phyloP scores from a whole-genome alignment of 2,329 filamentous ascomycete species.

The Pestalotiopsis fici region DNA sequence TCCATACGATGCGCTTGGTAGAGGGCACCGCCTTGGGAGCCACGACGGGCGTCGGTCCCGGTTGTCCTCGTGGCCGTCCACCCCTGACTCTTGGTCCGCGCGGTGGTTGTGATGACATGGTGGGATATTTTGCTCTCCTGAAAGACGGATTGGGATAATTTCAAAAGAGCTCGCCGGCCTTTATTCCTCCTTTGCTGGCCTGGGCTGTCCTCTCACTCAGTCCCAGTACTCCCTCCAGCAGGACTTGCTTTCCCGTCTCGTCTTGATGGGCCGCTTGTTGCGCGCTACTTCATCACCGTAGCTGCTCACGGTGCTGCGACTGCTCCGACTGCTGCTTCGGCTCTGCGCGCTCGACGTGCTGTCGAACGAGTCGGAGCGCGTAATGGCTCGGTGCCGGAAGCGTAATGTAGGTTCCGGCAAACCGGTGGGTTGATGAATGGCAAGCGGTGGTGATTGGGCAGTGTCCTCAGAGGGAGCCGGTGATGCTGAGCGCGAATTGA shows the following conservation, averaged over 20 bases:
- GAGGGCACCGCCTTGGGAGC: constrained; percentile 11
- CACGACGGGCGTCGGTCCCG: not conserved
- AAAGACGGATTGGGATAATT: no score
- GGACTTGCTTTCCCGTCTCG: constrained; percentile 15
- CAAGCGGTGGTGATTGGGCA: not conserved
- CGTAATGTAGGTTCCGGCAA: not conserved
- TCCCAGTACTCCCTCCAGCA: constrained; percentile 23
- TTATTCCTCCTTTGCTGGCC: no score
- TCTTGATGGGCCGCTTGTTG: not conserved
- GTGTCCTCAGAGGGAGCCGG: not conserved
- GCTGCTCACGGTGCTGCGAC: not conserved
- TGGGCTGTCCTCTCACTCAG: constrained; percentile 7
- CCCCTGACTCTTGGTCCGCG: constrained; percentile 6
- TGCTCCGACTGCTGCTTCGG: constrained; percentile 5
- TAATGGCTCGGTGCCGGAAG: constrained; percentile 2
- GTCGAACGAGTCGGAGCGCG: constrained; percentile 14
- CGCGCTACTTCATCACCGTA: constrained; percentile 11
- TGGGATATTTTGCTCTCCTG: not conserved
- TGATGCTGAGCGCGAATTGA: not conserved
- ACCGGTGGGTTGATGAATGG: not conserved
- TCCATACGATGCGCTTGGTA: constrained; percentile 29
- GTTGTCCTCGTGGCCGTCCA: not conserved
- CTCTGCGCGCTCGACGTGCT: constrained; percentile 12
- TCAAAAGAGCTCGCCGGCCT: no score
- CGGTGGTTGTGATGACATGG: constrained; percentile 9